Conservation (phyloP, 2,329 filamentous ascomycete species). For the Neofusicoccum cordaticola region DNA sequence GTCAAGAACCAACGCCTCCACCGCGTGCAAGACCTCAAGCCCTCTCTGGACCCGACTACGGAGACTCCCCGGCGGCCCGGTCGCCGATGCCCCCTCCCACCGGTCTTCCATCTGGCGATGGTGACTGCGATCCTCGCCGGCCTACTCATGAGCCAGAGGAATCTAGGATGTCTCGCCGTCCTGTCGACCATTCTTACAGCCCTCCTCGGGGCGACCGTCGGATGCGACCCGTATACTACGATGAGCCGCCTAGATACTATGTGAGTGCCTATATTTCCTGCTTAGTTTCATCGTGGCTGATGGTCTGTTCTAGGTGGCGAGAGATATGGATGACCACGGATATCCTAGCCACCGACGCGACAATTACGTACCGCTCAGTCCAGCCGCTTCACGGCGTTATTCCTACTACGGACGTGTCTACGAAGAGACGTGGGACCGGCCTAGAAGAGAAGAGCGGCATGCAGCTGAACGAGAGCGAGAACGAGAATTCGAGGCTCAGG, state of each 20-base stretch:
- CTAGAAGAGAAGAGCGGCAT: conserved; percentile 18
- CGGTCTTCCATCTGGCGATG: background rate
- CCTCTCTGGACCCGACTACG: background rate
- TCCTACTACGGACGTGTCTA: conserved; percentile 26
- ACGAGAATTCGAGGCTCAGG: conserved; percentile 30
- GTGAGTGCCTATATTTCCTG: conserved; percentile 25
- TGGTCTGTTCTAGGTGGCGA: conserved; percentile 24
- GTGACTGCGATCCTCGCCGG: conserved; percentile 21
- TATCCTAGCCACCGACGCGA: conserved; percentile 24
- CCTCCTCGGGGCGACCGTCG: conserved; percentile 27
- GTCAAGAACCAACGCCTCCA: background rate
- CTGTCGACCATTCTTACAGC: conserved; percentile 23
- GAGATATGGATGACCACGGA: conserved; percentile 30
- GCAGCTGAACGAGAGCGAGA: conserved; percentile 28
- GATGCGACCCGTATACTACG: conserved; percentile 27
- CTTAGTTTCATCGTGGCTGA: conserved; percentile 9
- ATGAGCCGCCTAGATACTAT: conserved; percentile 31
- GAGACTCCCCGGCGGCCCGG: background rate
- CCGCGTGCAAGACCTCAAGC: background rate
- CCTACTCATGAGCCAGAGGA: conserved; percentile 21
- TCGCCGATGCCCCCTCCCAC: conserved; percentile 8
- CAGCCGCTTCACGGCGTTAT: conserved; percentile 27
- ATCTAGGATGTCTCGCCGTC: conserved; percentile 13
- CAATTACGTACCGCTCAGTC: conserved; percentile 31
- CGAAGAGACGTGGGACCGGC: conserved; percentile 30